phyloP scores from a whole-genome alignment of 768 basidiomycete species.

The Xerocomus potaroensis region DNA sequence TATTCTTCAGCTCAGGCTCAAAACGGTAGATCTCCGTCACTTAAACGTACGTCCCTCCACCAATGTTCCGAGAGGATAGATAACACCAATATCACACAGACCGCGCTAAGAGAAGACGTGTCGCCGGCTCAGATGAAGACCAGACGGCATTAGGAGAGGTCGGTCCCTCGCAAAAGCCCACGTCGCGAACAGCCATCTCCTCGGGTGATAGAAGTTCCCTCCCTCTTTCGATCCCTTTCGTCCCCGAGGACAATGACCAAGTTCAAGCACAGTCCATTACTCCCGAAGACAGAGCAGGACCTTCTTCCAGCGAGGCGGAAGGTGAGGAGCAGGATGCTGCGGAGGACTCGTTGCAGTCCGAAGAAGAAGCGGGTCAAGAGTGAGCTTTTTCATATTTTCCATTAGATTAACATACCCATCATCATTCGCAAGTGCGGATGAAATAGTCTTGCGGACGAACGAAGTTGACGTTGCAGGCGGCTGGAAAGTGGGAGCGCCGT shows the following conservation, averaged over 20 bases:
- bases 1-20: slow-evolving; percentile 34
- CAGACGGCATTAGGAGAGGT: slow-evolving; percentile 2
- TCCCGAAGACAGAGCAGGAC: slow-evolving; percentile 32
- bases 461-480: slow-evolving; percentile 78
- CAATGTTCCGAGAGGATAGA: background rate
- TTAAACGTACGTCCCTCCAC: slow-evolving; percentile 14
- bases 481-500: slow-evolving; percentile 86
- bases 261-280: slow-evolving; percentile 7
- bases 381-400: slow-evolving; percentile 26
- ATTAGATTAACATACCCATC: slow-evolving; percentile 2
- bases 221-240: slow-evolving; percentile 1
- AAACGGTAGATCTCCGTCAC: slow-evolving; percentile 30
- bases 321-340: slow-evolving; percentile 35
- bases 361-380: slow-evolving; percentile 62
- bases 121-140: slow-evolving; percentile 55
- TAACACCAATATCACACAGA: slow-evolving; percentile 15
- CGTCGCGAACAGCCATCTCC: background rate
- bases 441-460: slow-evolving; percentile 51
- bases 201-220: background rate
- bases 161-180: background rate
- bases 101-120: slow-evolving; percentile 48
- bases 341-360: slow-evolving; percentile 40
- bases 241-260: slow-evolving; percentile 19
- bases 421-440: slow-evolving; percentile 52
- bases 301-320: slow-evolving; percentile 31